A percentile compares a stretch with the other conserved stretches of the same genome.
These are phyloP conservation scores for Lepidium didymum DNA, from an alignment of 345 rosid species.

Conservation along the genomic window DNA sequence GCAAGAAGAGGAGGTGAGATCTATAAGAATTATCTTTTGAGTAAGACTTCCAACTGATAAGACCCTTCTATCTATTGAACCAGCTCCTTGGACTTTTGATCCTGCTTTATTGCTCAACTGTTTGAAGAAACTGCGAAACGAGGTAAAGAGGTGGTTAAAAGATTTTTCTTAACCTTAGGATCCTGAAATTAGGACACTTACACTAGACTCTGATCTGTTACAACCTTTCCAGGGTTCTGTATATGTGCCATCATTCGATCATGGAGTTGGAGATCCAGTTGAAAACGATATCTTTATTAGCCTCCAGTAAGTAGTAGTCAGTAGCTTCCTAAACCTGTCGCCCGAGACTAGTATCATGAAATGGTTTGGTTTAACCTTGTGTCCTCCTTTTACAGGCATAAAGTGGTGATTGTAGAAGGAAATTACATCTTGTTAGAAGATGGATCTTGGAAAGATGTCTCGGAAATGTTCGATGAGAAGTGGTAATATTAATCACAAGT, in stretches of 20 bases:
- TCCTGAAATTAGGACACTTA: background rate
- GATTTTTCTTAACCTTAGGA: background rate
- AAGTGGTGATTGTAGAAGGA: slow-evolving; percentile 83
- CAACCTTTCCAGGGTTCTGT: slow-evolving; percentile 57
- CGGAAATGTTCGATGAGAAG: slow-evolving; percentile 71
- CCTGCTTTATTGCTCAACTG: slow-evolving; percentile 59
- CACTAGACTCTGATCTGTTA: slow-evolving; percentile 10
- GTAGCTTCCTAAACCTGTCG: background rate
- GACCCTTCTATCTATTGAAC: slow-evolving; percentile 21
- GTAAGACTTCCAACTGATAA: background rate
- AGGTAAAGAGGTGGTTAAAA: slow-evolving; percentile 39
- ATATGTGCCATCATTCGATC: slow-evolving; percentile 87
- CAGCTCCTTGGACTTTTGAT: slow-evolving; percentile 96
- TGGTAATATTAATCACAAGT: slow-evolving; percentile 43
- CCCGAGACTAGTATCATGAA: background rate
- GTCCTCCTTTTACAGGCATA: slow-evolving; percentile 54
- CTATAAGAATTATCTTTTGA: slow-evolving; percentile 2
- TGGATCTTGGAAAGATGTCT: slow-evolving; percentile 75
- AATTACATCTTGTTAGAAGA: slow-evolving; percentile 64
- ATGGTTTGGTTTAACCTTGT: background rate
- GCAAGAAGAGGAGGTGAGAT: slow-evolving; percentile 95
- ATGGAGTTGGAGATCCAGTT: slow-evolving; percentile 88
- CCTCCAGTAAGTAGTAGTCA: slow-evolving; percentile 77
- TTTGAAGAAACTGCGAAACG: slow-evolving; percentile 56
- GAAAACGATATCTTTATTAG: slow-evolving; percentile 81